Base-by-base conservation (phyloP, 192 early-diverging fungal species). In the Diversispora epigaea region DNA sequence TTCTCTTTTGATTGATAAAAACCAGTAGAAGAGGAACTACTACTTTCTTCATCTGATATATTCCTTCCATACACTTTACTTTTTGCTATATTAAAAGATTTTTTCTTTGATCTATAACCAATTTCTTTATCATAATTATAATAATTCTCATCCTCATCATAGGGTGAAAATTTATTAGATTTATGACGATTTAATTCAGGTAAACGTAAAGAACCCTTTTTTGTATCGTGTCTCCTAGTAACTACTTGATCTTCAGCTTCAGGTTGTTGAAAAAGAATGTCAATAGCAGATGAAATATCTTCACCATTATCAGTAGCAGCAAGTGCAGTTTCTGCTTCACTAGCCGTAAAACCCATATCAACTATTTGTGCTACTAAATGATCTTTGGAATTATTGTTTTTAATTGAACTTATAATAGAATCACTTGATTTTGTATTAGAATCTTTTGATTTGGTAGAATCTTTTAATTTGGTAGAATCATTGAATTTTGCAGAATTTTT, bases 321-420 rank as follows among this genome's bases (percentile, higher is more conserved):
- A 60, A 97, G 77, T 4, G 96, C 94, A 19, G 83, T 75, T 55
- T 77, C 82, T 0, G 94, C 89, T 65, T 88, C 83, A 7, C 86
- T 85, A 0, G 79, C 79, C 21, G 91, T 84, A 76, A 95, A 97
- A 1, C 94, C 94, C 88, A 94, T 93, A 39, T 87, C 88, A 14
- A 89, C 86, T 50, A 97, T 84, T 80, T 91, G 86, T 4, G 92
- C 89, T 72, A 96, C 86, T 6, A 50, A 60, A 60, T 61, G 41
- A 74, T 74, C 72, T 9, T 47, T 74, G 6, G 41, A 63, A n/a
- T 41, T 21, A 32, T 74, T 25, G 15, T 21, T 25, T 46, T n/a
- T 1, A 43, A 3, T 62, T 47, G 50, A 9, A 55, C 68, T 56
- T 0, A 0, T 32, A 19, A 5, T 52, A 1, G 14, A 52, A 17